These are phyloP conservation scores for Fusarium sp. DNA, from an alignment of 2,329 filamentous ascomycete species.

Conservation along the genomic window DNA sequence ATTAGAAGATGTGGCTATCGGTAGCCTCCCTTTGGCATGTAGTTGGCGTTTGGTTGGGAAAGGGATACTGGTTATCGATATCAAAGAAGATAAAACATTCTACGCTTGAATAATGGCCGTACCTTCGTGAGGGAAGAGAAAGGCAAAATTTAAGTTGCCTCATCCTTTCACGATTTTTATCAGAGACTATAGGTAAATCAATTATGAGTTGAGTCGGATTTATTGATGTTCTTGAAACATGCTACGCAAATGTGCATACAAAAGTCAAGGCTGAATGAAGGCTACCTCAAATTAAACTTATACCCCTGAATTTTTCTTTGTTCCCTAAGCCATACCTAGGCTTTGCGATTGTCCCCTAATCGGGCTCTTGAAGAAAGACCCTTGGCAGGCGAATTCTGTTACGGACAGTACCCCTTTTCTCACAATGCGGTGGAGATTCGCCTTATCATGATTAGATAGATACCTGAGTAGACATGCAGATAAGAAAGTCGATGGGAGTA, in stretches of 20 bases:
- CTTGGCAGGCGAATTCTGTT: too few species aligned
- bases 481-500: too few species aligned
- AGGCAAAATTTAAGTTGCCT: background rate
- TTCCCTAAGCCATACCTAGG: background rate
- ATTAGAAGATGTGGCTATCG: constrained; percentile 6
- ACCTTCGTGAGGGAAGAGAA: background rate
- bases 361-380: background rate
- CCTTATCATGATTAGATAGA: background rate
- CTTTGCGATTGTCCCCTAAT: background rate
- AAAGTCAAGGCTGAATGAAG: background rate
- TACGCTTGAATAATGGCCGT: background rate
- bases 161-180: background rate
- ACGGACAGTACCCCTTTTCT: background rate
- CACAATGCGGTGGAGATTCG: background rate
- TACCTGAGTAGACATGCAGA: too few species aligned
- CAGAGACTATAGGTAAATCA: background rate
- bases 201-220: background rate
- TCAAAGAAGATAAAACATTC: constrained; percentile 8
- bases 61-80: constrained; percentile 19
- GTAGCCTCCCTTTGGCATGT: constrained; percentile 12
- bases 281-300: background rate
- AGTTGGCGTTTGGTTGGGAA: constrained; percentile 41
- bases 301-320: background rate
- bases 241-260: background rate
- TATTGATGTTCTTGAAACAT: background rate